These are phyloP conservation scores for Salix koriyanagi DNA, from an alignment of 345 rosid species.

Conservation along the genomic window DNA sequence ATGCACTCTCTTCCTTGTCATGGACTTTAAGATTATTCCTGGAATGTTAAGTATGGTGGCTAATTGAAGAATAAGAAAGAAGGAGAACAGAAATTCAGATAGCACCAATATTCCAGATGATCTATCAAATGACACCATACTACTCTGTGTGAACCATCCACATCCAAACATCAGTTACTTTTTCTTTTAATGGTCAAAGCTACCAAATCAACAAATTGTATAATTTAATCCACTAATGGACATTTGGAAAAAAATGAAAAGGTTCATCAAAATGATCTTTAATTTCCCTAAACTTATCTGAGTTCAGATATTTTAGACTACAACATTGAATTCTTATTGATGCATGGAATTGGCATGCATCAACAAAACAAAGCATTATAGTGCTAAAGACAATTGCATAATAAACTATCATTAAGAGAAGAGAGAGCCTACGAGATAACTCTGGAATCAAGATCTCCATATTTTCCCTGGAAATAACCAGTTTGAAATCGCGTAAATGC, in stretches of 20 bases:
- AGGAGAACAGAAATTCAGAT: too few relatives aligned
- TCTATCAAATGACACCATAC: too few relatives aligned
- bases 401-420: slow-evolving; percentile 11
- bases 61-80: too few relatives aligned
- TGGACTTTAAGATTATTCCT: too few relatives aligned
- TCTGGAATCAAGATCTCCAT: slow-evolving; percentile 88
- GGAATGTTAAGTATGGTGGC: too few relatives aligned
- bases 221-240: neutral
- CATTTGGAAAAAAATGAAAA: neutral
- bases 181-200: neutral
- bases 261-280: neutral
- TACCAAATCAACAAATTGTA: neutral
- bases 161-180: too few relatives aligned
- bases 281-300: neutral
- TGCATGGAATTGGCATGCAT: neutral
- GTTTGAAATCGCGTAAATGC: slow-evolving; percentile 96
- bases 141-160: too few relatives aligned
- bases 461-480: slow-evolving; percentile 88
- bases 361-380: neutral
- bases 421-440: slow-evolving; percentile 83
- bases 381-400: slow-evolving; percentile 2
- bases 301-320: neutral
- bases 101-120: too few relatives aligned
- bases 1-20: too few relatives aligned
- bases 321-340: neutral